Conservation (phyloP, 176 grass and related monocot species). For the Aegilops longissima region DNA sequence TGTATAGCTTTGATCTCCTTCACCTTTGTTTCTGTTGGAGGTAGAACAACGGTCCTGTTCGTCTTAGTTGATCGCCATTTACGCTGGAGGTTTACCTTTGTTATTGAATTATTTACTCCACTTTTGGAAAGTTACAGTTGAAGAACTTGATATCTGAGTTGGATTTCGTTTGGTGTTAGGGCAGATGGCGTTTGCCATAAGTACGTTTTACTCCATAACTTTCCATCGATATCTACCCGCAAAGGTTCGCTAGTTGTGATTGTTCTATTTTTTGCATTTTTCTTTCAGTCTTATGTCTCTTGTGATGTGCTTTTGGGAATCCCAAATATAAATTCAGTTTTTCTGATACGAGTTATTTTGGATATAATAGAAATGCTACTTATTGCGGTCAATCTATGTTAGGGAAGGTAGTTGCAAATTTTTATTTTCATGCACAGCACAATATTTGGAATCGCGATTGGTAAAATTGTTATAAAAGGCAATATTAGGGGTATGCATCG, state of each 20-base stretch:
- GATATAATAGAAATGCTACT: background rate
- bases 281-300: background rate
- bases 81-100: background rate
- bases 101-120: background rate
- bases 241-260: background rate
- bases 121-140: background rate
- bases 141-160: background rate
- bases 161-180: background rate
- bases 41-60: no score
- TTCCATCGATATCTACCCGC: background rate
- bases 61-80: background rate
- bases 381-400: background rate
- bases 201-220: background rate
- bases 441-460: background rate
- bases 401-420: background rate
- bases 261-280: background rate
- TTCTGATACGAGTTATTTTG: background rate
- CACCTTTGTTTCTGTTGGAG: constrained; percentile 9
- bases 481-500: background rate
- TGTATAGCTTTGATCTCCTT: background rate
- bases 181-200: background rate
- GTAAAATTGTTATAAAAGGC: background rate
- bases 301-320: background rate
- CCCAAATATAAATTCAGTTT: background rate
- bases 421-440: background rate